A percentile compares a stretch with the other conserved stretches of the same genome.
Conservation (phyloP, 2,329 filamentous ascomycete species). For the Colletotrichum scovillei region DNA sequence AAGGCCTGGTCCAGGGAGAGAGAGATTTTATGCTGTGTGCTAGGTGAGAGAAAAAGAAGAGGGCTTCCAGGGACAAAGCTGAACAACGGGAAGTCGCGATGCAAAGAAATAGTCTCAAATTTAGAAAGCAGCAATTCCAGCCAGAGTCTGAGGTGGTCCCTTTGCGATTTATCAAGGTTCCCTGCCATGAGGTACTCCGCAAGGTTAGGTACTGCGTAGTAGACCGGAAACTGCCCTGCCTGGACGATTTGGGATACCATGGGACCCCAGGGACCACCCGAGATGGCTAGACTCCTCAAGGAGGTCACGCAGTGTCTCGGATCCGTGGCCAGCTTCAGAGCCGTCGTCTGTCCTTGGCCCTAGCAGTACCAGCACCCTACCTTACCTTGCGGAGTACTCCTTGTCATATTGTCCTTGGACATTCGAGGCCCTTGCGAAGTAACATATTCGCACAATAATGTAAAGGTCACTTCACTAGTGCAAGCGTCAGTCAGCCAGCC, state of each 20-base stretch:
- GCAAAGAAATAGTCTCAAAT: background rate
- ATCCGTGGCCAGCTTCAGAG: constrained; percentile 34
- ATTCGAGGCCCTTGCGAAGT: background rate
- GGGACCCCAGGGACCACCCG: background rate
- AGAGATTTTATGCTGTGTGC: background rate
- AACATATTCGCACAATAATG: too few relatives aligned
- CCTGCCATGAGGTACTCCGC: background rate
- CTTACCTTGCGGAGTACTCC: background rate
- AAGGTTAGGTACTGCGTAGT: background rate
- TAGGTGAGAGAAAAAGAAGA: background rate
- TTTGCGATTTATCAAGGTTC: constrained; percentile 33
- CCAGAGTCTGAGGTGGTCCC: background rate
- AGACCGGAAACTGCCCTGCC: constrained; percentile 14
- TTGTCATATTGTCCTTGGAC: background rate
- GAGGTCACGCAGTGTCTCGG: constrained; percentile 36
- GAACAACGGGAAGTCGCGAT: background rate
- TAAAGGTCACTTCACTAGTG: background rate
- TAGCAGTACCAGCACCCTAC: constrained; percentile 15
- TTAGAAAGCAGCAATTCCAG: background rate
- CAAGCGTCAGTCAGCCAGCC: background rate
- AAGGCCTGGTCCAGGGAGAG: background rate
- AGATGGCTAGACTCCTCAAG: background rate
- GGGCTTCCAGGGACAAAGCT: background rate
- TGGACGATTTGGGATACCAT: background rate
- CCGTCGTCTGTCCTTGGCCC: constrained; percentile 22